Evolutionary conservation across 441 rosid species (phyloP).

Genomic region (Francoa sonchifolia): DNA sequence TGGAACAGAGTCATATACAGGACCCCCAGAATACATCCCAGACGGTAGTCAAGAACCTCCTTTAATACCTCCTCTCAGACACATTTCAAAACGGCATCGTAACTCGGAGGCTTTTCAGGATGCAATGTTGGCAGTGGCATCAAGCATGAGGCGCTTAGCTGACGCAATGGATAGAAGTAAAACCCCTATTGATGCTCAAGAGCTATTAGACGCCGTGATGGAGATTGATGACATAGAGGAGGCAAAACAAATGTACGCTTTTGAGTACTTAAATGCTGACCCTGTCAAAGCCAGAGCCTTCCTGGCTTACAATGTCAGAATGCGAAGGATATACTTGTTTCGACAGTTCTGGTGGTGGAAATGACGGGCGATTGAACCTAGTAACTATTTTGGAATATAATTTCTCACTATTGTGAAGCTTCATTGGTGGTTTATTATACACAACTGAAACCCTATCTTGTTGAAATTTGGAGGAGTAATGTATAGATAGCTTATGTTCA

Average conservation of each 20-base stretch:
- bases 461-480: constrained; percentile 19
- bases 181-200: constrained; percentile 36
- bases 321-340: constrained; percentile 62
- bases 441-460: constrained; percentile 5
- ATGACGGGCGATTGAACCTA: constrained; percentile 12
- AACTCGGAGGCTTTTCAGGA: constrained; percentile 51
- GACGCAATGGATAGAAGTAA: constrained; percentile 59
- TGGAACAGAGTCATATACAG: constrained; percentile 65
- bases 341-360: constrained; percentile 96
- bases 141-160: constrained; percentile 58
- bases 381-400: constrained; percentile 13
- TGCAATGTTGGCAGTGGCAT: constrained; percentile 59
- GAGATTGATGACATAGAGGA: constrained; percentile 77
- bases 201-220: constrained; percentile 64
- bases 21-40: constrained; percentile 31
- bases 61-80: constrained; percentile 36
- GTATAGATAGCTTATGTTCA: constrained; percentile 26
- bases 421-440: constrained; percentile 9
- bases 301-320: constrained; percentile 57
- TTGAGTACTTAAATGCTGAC: constrained; percentile 71
- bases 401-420: constrained; percentile 8
- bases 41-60: constrained; percentile 55
- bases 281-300: constrained; percentile 83
- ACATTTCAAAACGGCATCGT: constrained; percentile 41
- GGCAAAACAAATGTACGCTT: constrained; percentile 81